Evolutionary conservation across 768 basidiomycete genomes (phyloP).

Genomic region (Rhizopogon rudus): DNA sequence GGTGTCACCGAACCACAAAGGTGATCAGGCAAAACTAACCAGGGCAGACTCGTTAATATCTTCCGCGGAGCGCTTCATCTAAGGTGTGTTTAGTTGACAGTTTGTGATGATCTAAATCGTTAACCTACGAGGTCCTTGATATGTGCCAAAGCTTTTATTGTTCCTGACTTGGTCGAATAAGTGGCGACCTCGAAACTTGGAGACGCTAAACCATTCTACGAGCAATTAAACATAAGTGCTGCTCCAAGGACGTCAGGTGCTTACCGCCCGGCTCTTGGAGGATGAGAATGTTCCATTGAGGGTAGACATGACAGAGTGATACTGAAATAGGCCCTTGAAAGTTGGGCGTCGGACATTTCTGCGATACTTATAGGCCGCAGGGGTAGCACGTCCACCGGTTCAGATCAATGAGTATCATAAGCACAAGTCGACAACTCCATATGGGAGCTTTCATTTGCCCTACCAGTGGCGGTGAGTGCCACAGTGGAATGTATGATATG

Average conservation of each 20-base stretch:
- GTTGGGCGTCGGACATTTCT: not conserved
- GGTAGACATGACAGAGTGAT: conserved; percentile 17
- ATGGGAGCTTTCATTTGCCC: no score
- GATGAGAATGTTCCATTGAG: conserved; percentile 24
- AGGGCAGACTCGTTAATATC: conserved; percentile 26
- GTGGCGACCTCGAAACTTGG: conserved; percentile 9
- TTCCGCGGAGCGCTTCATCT: conserved; percentile 25
- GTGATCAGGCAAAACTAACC: conserved; percentile 7
- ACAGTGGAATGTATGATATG: no score
- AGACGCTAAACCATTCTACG: conserved; percentile 7
- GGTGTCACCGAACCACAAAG: no score
- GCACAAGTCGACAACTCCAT: no score
- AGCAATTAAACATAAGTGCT: not conserved
- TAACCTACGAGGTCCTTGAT: conserved; percentile 24
- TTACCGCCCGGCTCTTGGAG: conserved; percentile 18
- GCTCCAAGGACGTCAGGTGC: not conserved
- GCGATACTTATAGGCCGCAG: not conserved
- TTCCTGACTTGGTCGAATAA: conserved; percentile 11
- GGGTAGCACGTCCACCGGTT: no score
- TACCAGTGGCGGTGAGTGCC: no score
- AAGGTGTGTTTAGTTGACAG: not conserved
- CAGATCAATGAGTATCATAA: no score
- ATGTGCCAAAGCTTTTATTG: conserved; percentile 19
- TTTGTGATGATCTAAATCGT: not conserved
- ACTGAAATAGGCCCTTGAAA: not conserved